These are phyloP conservation scores for Fraxinus paxiana DNA, from an alignment of 305 asterid genomes.

Conservation along the genomic window DNA sequence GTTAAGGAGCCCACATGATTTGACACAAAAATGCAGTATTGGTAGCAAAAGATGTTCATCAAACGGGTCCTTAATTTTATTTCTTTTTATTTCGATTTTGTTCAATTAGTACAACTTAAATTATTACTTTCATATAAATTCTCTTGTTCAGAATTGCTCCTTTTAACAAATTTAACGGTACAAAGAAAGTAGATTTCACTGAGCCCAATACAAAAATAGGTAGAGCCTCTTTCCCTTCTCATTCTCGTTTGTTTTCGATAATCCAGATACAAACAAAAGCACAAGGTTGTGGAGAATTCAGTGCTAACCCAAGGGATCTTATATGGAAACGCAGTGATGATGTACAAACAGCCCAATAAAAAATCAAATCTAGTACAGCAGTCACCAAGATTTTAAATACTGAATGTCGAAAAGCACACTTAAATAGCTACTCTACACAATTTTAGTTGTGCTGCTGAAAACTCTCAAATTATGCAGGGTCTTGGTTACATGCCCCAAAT, in stretches of 20 bases:
- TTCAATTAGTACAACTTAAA: no score
- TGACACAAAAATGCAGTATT: no score
- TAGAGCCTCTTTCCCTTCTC: neutral
- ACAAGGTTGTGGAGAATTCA: neutral
- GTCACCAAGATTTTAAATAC: neutral
- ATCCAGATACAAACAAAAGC: neutral
- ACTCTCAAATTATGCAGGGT: constrained; percentile 1
- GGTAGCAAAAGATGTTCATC: no score
- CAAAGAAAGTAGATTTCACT: neutral
- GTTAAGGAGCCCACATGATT: no score
- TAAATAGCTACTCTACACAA: constrained; percentile 13
- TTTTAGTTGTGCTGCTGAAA: neutral
- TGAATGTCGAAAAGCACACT: neutral
- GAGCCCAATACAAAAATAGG: neutral
- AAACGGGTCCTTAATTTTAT: no score
- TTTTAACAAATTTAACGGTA: neutral
- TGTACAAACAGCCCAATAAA: neutral
- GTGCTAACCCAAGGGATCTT: neutral
- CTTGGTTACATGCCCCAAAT: constrained; percentile 82
- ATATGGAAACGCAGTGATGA: neutral
- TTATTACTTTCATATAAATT: no score
- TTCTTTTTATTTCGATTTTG: no score
- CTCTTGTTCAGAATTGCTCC: neutral
- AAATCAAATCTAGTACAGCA: neutral
- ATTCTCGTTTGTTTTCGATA: neutral